Evolutionary conservation across 2,329 filamentous ascomycete species (phyloP).

Genomic region (Paraphoma chrysanthemicola): DNA sequence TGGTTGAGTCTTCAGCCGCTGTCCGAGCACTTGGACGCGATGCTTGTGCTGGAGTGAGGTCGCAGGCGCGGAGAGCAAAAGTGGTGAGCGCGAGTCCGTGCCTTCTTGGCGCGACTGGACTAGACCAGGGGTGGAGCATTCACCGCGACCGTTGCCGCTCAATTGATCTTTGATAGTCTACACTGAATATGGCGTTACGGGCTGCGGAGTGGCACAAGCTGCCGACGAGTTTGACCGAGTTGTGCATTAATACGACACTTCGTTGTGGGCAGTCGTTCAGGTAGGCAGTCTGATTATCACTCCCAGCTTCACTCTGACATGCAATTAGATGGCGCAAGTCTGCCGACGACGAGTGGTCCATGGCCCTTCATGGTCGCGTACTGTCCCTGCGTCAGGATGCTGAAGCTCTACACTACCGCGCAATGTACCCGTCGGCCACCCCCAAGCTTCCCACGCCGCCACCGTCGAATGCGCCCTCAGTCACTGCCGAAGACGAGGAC

Average conservation of each 20-base stretch:
- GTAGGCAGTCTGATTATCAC: slow-evolving; percentile 43
- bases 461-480: slow-evolving; percentile 45
- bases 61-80: slow-evolving; percentile 17
- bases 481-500: slow-evolving; percentile 55
- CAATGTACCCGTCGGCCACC: slow-evolving; percentile 61
- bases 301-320: slow-evolving; percentile 58
- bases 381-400: slow-evolving; percentile 84
- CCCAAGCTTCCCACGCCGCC: slow-evolving; percentile 46
- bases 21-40: slow-evolving; percentile 23
- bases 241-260: slow-evolving; percentile 93
- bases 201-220: slow-evolving; percentile 86
- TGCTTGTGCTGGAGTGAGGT: slow-evolving; percentile 19
- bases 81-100: slow-evolving; percentile 22
- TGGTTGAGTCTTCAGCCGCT: slow-evolving; percentile 11
- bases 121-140: slow-evolving; percentile 3
- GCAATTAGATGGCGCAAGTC: slow-evolving; percentile 79
- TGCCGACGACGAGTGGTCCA: slow-evolving; percentile 83
- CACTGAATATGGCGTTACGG: slow-evolving; percentile 52
- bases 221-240: slow-evolving; percentile 79
- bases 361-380: slow-evolving; percentile 84
- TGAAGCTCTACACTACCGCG: slow-evolving; percentile 79
- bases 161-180: neutral
- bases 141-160: neutral
- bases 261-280: slow-evolving; percentile 94
- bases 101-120: slow-evolving; percentile 24